These are phyloP conservation scores for Trichosanthes cucumerina DNA, from an alignment of 306 rosid species.

Conservation along the genomic window DNA sequence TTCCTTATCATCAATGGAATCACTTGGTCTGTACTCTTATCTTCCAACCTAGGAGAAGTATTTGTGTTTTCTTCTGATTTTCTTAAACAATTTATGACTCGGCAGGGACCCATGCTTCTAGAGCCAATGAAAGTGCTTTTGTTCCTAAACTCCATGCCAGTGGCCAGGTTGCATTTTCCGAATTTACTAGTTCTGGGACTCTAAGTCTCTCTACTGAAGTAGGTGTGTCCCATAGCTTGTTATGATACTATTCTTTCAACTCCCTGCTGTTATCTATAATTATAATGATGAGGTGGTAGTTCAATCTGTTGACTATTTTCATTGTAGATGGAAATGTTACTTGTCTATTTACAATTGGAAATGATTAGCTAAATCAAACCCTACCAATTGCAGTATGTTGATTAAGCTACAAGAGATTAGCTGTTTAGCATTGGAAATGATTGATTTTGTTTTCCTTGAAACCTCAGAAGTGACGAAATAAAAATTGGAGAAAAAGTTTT, in stretches of 20 bases:
- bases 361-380: background rate
- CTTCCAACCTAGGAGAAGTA: background rate
- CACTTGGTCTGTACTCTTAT: slow-evolving; percentile 40
- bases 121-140: slow-evolving; percentile 16
- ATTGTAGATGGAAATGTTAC: background rate
- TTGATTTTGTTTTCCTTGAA: slow-evolving; percentile 1
- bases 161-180: slow-evolving; percentile 10
- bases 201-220: background rate
- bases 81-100: slow-evolving; percentile 16
- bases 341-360: background rate
- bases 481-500: background rate
- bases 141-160: slow-evolving; percentile 14
- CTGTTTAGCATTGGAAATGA: background rate
- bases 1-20: slow-evolving; percentile 17
- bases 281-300: background rate
- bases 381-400: background rate
- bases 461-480: background rate
- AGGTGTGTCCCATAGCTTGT: background rate
- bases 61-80: slow-evolving; percentile 1
- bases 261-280: background rate
- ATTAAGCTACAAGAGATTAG: background rate
- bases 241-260: background rate
- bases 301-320: background rate
- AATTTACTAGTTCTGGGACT: slow-evolving; percentile 19
- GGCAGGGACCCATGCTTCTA: slow-evolving; percentile 20